Evolutionary conservation across 2,329 filamentous ascomycete species (phyloP), one percentile per base, ranked within the genome.

Genomic region (Chaetomium globosum): DNA sequence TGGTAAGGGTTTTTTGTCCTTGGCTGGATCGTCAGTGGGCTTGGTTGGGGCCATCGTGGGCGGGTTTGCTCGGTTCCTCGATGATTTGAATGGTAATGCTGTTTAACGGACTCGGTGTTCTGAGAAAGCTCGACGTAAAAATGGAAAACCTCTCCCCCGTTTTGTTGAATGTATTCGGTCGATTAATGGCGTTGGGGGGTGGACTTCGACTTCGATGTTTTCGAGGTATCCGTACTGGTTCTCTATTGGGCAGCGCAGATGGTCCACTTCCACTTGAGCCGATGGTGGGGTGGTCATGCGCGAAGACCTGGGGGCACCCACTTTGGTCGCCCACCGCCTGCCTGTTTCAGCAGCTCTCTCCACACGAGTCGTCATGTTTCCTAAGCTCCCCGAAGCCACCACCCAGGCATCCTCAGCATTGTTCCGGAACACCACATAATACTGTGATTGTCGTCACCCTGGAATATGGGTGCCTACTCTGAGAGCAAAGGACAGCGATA

Each of bases 391-490:
- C 21, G 48, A 55, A 5, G 16, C 26, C 43, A 48, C 65, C 52
- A n/a, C 39, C 39, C 19, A 69, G 68, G 66, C 68, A 70, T 39
- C 57, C 30, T 62, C 43, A 21, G 52, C 16, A 28, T 13, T 57
- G 31, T 21, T 4, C 33, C 7, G 28, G 31, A 21, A 55, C 19
- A 33, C 19, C 51, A 59, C 46, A 53, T 43, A 48, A 46, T 55
- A 57, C 21, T 49, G 36, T 28, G 2, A 39, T 31, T 9, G 7
- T 9, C 46, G 16, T 19, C 33, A 36, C 13, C 5, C 23, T 39
- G 55, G 59, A 70, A 64, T 64, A 74, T 73, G 74, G 72, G 64
- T 74, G 73, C 74, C 72, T 74, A 64, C 58, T 51, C 12, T 16
- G 55, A 43, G 16, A 49, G 23, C 3, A 63, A 52, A 23, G 55